Percentiles rank a stretch among this genome's conserved stretches.
Conservation (phyloP, 1,284 basidiomycete species). For the Phellopilus nigrolimitatus region DNA sequence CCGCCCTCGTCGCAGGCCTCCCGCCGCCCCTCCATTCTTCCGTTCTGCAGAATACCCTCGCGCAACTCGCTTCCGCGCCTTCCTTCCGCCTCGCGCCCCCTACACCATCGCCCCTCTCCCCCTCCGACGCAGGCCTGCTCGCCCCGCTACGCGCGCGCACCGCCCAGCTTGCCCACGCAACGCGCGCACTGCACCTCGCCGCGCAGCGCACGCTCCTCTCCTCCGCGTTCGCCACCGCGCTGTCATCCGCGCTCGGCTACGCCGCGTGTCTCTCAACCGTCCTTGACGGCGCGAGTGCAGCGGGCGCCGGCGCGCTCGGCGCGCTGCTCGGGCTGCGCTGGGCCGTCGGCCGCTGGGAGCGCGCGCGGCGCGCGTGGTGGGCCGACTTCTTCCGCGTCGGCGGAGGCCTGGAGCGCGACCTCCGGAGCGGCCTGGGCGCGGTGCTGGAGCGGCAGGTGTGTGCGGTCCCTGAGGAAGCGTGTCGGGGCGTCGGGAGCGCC, state of each 20-base stretch:
- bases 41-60: constrained; percentile 63
- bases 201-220: constrained; percentile 61
- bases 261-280: constrained; percentile 39
- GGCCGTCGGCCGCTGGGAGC: constrained; percentile 69
- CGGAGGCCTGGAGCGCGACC: constrained; percentile 66
- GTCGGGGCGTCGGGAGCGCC: constrained; percentile 40
- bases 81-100: constrained; percentile 44
- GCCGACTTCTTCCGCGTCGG: constrained; percentile 67
- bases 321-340: constrained; percentile 54
- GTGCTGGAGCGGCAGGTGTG: constrained; percentile 44
- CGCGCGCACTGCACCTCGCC: constrained; percentile 57
- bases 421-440: constrained; percentile 50
- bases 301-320: constrained; percentile 57
- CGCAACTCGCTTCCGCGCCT: constrained; percentile 48
- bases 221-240: constrained; percentile 28
- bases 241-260: constrained; percentile 39
- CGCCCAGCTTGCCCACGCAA: constrained; percentile 57
- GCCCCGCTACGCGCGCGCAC: constrained; percentile 53
- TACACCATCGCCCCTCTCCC: constrained; percentile 36
- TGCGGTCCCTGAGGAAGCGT: constrained; percentile 28
- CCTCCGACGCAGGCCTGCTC: constrained; percentile 48
- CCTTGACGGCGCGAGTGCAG: constrained; percentile 51
- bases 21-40: constrained; percentile 52
- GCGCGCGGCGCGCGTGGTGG: constrained; percentile 68
- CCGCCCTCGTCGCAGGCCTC: constrained; percentile 37